phyloP scores from a whole-genome alignment of 306 rosid genomes.

The Acacia crassicarpa region DNA sequence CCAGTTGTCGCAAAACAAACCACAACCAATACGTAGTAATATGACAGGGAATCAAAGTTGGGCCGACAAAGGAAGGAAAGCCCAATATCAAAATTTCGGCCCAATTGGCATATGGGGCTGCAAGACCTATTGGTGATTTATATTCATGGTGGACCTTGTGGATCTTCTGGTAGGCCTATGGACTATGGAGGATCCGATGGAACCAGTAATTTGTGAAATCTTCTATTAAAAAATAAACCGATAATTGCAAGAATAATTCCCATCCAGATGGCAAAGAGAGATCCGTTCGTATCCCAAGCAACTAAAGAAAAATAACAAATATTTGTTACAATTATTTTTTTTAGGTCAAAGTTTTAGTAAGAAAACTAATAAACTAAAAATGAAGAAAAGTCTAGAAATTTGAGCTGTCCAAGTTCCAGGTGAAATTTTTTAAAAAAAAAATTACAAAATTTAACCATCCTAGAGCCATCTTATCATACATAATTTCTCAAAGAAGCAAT shows the following conservation, averaged over 20 bases:
- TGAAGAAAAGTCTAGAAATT: too few species aligned
- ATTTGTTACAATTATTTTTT: background rate
- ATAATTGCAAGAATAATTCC: slow-evolving; percentile 50
- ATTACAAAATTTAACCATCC: too few species aligned
- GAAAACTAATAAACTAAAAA: too few species aligned
- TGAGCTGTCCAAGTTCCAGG: too few species aligned
- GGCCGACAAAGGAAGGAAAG: slow-evolving; percentile 71
- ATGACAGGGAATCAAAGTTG: slow-evolving; percentile 63
- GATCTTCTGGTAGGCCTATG: slow-evolving; percentile 63
- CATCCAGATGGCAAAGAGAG: slow-evolving; percentile 67
- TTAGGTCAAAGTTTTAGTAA: too few species aligned
- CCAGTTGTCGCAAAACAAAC: slow-evolving; percentile 61
- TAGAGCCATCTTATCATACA: too few species aligned
- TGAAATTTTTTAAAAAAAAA: too few species aligned
- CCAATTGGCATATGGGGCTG: slow-evolving; percentile 76
- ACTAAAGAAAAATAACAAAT: slow-evolving; percentile 22
- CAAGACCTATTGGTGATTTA: slow-evolving; percentile 56
- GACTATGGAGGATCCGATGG: slow-evolving; percentile 57
- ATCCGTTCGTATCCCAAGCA: slow-evolving; percentile 60
- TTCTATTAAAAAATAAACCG: slow-evolving; percentile 58
- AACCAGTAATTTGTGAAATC: slow-evolving; percentile 69
- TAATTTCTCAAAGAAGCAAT: too few species aligned
- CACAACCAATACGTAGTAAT: slow-evolving; percentile 65
- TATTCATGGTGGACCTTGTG: slow-evolving; percentile 64
- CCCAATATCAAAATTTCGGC: slow-evolving; percentile 68